These are phyloP conservation scores for Coemansia asiatica DNA, from an alignment of 192 early-diverging fungal species.

Conservation along the genomic window DNA sequence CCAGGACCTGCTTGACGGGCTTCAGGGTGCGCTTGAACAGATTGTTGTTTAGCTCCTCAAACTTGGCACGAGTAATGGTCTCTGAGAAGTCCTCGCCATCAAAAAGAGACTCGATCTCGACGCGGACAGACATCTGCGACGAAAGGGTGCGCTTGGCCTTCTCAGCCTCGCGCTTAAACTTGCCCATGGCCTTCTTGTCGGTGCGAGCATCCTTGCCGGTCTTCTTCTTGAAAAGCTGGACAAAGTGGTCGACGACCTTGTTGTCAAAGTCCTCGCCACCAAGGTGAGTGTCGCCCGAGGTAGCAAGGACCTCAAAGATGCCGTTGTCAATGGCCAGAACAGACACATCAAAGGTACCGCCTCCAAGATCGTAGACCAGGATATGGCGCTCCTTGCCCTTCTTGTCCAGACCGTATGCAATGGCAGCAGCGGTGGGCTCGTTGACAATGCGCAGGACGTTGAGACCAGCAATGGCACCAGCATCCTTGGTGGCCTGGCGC, in stretches of 20 bases:
- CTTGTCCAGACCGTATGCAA: constrained; percentile 97
- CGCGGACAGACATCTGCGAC: constrained; percentile 86
- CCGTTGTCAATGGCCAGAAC: constrained; percentile 92
- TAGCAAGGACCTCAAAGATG: constrained; percentile 94
- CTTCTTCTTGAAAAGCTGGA: constrained; percentile 91
- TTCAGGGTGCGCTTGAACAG: constrained; percentile 91
- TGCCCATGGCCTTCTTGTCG: constrained; percentile 90
- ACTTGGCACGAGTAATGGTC: constrained; percentile 94
- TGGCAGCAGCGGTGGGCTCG: constrained; percentile 90
- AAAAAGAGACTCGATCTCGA: constrained; percentile 90
- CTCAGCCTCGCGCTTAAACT: constrained; percentile 94
- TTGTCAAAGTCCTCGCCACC: constrained; percentile 99
- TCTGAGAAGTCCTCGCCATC: constrained; percentile 90
- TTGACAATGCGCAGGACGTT: constrained; percentile 87
- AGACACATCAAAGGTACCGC: constrained; percentile 99
- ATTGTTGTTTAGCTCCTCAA: constrained; percentile 92
- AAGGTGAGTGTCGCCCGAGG: constrained; percentile 95
- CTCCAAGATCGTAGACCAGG: constrained; percentile 96
- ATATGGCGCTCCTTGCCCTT: constrained; percentile 86
- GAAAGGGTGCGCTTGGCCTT: constrained; percentile 97
- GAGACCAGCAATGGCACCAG: constrained; percentile 81
- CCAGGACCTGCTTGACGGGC: constrained; percentile 91
- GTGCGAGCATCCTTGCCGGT: constrained; percentile 74
- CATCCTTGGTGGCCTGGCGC: constrained; percentile 93
- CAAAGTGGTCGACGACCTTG: constrained; percentile 91